These are phyloP conservation scores for Phytophthora vignae DNA, from an alignment of 352 stramenopile species.

Conservation along the genomic window DNA sequence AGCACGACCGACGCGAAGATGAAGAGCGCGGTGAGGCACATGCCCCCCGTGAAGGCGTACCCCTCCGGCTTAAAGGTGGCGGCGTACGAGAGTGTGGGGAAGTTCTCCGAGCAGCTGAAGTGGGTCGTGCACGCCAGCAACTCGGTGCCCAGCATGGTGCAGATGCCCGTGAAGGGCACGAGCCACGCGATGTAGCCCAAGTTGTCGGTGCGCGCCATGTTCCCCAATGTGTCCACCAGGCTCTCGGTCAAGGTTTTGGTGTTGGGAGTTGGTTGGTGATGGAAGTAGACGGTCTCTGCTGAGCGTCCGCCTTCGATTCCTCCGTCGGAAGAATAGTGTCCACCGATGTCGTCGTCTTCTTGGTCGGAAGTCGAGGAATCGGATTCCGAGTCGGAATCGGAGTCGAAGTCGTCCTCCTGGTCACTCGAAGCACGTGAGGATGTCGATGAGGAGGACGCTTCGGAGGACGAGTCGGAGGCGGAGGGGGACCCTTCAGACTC, in stretches of 20 bases:
- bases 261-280: neutral
- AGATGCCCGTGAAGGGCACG: conserved; percentile 73
- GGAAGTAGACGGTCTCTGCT: conserved; percentile 6
- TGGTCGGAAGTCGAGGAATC: conserved; percentile 9
- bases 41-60: conserved; percentile 76
- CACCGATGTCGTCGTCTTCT: conserved; percentile 12
- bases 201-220: conserved; percentile 55
- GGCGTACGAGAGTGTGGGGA: conserved; percentile 87
- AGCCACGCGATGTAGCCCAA: conserved; percentile 74
- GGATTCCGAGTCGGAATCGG: conserved; percentile 18
- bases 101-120: conserved; percentile 78
- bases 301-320: conserved; percentile 10
- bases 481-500: conserved; percentile 20
- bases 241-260: neutral
- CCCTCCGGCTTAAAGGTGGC: conserved; percentile 79
- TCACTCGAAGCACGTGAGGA: conserved; percentile 19
- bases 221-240: conserved; percentile 25
- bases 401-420: conserved; percentile 24
- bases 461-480: neutral
- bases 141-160: conserved; percentile 80
- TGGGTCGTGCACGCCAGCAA: conserved; percentile 71
- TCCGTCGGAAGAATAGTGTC: conserved; percentile 21
- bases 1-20: conserved; percentile 65
- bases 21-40: conserved; percentile 81
- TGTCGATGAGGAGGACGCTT: conserved; percentile 16